Evolutionary conservation across 1,139 yeast species (phyloP).

Genomic region (Pichia cactophila): DNA sequence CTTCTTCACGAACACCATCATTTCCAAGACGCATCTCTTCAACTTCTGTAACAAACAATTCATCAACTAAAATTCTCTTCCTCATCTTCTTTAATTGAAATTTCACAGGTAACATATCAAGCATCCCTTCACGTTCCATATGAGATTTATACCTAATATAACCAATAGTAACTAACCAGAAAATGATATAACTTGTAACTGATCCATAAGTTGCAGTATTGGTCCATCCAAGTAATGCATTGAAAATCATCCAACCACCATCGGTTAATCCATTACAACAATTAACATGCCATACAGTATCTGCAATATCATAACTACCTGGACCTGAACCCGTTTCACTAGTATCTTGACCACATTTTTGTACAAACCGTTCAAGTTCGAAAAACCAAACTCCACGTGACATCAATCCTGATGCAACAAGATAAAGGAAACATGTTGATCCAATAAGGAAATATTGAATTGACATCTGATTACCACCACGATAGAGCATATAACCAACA

Average conservation of each 20-base stretch:
- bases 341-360: slow-evolving; percentile 74
- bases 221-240: slow-evolving; percentile 93
- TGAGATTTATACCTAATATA: slow-evolving; percentile 44
- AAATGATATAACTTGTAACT: slow-evolving; percentile 63
- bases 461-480: slow-evolving; percentile 71
- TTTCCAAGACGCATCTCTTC: slow-evolving; percentile 2
- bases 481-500: slow-evolving; percentile 64
- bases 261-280: slow-evolving; percentile 90
- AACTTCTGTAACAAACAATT: slow-evolving; percentile 20
- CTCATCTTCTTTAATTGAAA: slow-evolving; percentile 53
- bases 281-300: slow-evolving; percentile 90
- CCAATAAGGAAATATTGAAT: slow-evolving; percentile 72
- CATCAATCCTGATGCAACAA: slow-evolving; percentile 84
- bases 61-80: slow-evolving; percentile 34
- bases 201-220: slow-evolving; percentile 93
- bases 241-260: slow-evolving; percentile 90
- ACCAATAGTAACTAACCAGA: slow-evolving; percentile 62
- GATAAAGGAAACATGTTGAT: slow-evolving; percentile 79
- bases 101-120: slow-evolving; percentile 51
- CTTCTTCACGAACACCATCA: neutral
- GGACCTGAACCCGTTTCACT: slow-evolving; percentile 90
- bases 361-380: slow-evolving; percentile 61
- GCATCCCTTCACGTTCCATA: slow-evolving; percentile 57
- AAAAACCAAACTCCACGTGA: slow-evolving; percentile 89
- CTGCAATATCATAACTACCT: slow-evolving; percentile 79